phyloP scores from a whole-genome alignment of 1,284 basidiomycete genomes.

The Naganishia cerealis region DNA sequence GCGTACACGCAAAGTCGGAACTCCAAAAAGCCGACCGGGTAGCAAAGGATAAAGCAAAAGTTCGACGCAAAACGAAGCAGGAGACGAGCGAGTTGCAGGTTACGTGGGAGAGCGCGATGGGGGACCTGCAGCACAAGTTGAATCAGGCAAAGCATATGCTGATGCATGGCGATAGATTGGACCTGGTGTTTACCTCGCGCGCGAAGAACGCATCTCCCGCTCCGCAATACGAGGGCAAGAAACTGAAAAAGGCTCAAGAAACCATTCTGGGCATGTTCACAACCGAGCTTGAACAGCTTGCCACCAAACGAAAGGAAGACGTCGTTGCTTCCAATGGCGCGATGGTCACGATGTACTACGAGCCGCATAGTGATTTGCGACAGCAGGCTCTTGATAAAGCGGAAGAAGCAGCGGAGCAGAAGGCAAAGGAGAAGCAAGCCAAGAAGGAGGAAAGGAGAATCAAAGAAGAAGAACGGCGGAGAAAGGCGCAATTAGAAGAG shows the following conservation, averaged over 20 bases:
- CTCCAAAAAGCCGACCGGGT: slow-evolving; percentile 17
- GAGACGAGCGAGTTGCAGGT: slow-evolving; percentile 51
- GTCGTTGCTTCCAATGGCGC: slow-evolving; percentile 62
- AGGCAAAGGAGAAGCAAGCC: slow-evolving; percentile 82
- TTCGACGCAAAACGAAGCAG: slow-evolving; percentile 40
- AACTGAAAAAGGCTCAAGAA: slow-evolving; percentile 61
- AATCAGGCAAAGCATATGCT: slow-evolving; percentile 39
- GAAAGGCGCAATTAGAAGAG: slow-evolving; percentile 83
- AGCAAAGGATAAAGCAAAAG: slow-evolving; percentile 37
- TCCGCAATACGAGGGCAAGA: slow-evolving; percentile 19
- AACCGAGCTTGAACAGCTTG: slow-evolving; percentile 77
- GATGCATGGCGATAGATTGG: slow-evolving; percentile 48
- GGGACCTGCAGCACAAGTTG: slow-evolving; percentile 49
- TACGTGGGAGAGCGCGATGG: slow-evolving; percentile 45
- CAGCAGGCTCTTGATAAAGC: slow-evolving; percentile 76
- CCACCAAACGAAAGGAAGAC: slow-evolving; percentile 90
- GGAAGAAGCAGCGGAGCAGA: slow-evolving; percentile 76
- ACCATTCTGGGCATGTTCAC: slow-evolving; percentile 62
- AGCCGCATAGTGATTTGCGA: slow-evolving; percentile 83
- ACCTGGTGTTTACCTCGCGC: slow-evolving; percentile 42
- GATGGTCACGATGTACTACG: slow-evolving; percentile 74
- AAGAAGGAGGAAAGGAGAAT: slow-evolving; percentile 99
- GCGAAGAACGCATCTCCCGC: slow-evolving; percentile 16
- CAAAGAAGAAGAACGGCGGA: slow-evolving; percentile 98
- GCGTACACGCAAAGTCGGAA: slow-evolving; percentile 40